Percentiles rank a stretch among this genome's conserved stretches.
Evolutionary conservation across 495 filamentous ascomycete species (phyloP).

Genomic region (Penicillium turbatum): DNA sequence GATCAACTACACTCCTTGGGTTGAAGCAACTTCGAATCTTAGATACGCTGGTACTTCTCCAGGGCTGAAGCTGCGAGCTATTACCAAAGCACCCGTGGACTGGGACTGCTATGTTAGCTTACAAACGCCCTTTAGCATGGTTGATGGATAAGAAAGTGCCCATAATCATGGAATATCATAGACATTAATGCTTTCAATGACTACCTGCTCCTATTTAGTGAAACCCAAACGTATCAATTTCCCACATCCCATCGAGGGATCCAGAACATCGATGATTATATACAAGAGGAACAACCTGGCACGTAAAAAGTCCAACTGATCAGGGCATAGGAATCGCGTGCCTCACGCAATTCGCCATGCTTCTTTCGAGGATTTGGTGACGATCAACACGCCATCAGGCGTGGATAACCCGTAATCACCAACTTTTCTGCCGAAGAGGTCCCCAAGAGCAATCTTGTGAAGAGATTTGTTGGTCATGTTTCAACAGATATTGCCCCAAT

Average conservation of each 20-base stretch:
- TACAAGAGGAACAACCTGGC: slow-evolving; percentile 17
- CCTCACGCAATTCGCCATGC: background rate
- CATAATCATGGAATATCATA: background rate
- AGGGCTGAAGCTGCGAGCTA: too few species aligned
- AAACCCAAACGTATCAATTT: slow-evolving; percentile 5
- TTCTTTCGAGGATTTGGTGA: background rate
- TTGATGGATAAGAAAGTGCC: too few species aligned
- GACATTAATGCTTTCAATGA: slow-evolving; percentile 15
- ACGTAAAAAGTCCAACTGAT: background rate
- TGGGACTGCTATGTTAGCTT: too few species aligned
- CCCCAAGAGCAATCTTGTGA: slow-evolving; percentile 3
- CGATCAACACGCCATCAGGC: background rate
- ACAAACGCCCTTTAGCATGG: too few species aligned
- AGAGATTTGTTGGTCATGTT: slow-evolving; percentile 14
- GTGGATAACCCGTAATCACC: background rate
- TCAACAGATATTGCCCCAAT: slow-evolving; percentile 21
- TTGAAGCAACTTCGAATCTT: too few species aligned
- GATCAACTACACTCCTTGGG: too few species aligned
- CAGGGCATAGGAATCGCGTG: background rate
- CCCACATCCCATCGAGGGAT: slow-evolving; percentile 1
- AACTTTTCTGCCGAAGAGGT: slow-evolving; percentile 1
- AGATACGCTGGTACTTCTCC: too few species aligned
- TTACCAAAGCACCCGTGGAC: too few species aligned
- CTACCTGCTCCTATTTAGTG: slow-evolving; percentile 9
- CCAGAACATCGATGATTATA: slow-evolving; percentile 20